Conservation (phyloP, 2,329 filamentous ascomycete species). For the Pseudogymnoascus sp. region DNA sequence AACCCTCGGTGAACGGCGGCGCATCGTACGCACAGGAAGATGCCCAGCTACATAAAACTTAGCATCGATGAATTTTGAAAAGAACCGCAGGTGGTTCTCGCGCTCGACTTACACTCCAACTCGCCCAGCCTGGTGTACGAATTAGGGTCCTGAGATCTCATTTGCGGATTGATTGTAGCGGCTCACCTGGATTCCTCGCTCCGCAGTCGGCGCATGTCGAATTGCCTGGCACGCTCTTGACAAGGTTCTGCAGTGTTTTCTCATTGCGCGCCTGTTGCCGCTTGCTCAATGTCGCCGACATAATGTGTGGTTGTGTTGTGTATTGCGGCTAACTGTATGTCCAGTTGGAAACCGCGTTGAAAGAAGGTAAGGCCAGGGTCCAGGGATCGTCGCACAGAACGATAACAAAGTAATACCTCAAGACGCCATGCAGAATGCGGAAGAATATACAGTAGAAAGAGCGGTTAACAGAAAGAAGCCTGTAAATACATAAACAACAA, state of each 20-base stretch:
- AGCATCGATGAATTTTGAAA: constrained; percentile 14
- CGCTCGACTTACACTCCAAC: constrained; percentile 29
- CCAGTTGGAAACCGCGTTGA: background rate
- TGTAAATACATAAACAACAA: constrained; percentile 8
- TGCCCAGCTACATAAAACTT: constrained; percentile 60
- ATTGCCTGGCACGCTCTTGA: constrained; percentile 79
- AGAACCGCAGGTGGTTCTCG: background rate
- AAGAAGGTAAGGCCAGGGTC: background rate
- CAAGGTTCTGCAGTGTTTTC: constrained; percentile 79
- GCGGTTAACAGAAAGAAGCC: background rate
- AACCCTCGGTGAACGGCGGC: constrained; percentile 91
- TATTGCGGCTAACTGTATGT: background rate
- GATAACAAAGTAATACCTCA: constrained; percentile 7
- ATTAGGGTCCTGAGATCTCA: background rate
- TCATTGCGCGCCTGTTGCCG: constrained; percentile 98
- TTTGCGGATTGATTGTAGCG: background rate
- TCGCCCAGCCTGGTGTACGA: constrained; percentile 26
- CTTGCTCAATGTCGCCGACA: constrained; percentile 78
- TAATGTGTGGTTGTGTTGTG: constrained; percentile 29
- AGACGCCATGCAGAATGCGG: constrained; percentile 5
- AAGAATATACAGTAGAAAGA: constrained; percentile 7
- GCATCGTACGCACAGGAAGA: constrained; percentile 97
- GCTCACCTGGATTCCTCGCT: constrained; percentile 77
- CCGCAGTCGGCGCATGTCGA: constrained; percentile 90
- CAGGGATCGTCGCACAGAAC: constrained; percentile 7